Evolutionary conservation across 352 stramenopile species (phyloP).

Genomic region (Pseudoperonospora humuli): DNA sequence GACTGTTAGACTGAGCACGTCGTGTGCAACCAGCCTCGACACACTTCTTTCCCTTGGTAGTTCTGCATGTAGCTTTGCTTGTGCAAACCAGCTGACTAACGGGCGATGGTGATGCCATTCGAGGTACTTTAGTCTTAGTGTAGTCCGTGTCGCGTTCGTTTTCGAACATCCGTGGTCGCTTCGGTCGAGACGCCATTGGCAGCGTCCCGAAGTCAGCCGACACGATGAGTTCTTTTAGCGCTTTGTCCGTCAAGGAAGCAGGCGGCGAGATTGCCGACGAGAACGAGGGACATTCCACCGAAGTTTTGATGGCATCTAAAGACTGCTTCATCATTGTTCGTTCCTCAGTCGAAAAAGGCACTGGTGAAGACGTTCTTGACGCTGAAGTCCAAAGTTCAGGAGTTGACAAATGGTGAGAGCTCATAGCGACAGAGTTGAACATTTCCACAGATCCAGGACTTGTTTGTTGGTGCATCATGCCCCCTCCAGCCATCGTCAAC

Average conservation of each 20-base stretch:
- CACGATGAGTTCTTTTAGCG: conserved; percentile 32
- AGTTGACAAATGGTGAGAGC: conserved; percentile 1
- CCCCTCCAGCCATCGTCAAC: conserved; percentile 18
- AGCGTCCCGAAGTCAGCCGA: conserved; percentile 18
- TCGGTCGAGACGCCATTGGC: conserved; percentile 6
- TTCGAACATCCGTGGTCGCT: conserved; percentile 5
- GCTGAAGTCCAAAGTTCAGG: conserved; percentile 17
- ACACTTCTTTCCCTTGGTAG: conserved; percentile 70
- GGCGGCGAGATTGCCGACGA: conserved; percentile 27
- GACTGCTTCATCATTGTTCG: conserved; percentile 4
- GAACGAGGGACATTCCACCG: conserved; percentile 9
- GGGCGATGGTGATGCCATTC: conserved; percentile 10
- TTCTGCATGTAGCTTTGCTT: conserved; percentile 17
- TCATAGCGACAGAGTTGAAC: conserved; percentile 8
- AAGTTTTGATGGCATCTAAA: conserved; percentile 12
- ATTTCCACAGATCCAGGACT: conserved; percentile 23
- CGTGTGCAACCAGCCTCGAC: conserved; percentile 47
- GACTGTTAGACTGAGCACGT: conserved; percentile 74
- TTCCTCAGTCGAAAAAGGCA: neutral
- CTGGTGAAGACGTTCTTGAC: neutral
- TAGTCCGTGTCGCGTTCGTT: neutral
- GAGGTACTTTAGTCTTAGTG: conserved; percentile 9
- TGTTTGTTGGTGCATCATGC: conserved; percentile 18
- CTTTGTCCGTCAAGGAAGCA: conserved; percentile 22
- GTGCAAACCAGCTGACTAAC: conserved; percentile 4